These are phyloP conservation scores for Zygosaccharomyces pseudobailii DNA, from an alignment of 1,139 yeast species.

Conservation along the genomic window DNA sequence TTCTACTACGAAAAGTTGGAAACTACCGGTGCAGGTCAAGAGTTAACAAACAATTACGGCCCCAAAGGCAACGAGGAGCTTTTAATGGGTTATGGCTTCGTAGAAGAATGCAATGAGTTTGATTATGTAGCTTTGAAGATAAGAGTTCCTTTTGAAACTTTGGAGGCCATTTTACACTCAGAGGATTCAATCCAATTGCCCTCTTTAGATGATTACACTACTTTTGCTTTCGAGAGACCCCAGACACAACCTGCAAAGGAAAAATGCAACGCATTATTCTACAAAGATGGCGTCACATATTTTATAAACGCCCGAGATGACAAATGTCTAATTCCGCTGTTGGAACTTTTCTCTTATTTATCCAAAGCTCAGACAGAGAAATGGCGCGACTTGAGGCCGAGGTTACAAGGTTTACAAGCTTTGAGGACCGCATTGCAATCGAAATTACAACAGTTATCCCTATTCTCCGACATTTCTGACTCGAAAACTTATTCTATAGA, in stretches of 20 bases:
- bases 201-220: conserved; percentile 38
- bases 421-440: conserved; percentile 25
- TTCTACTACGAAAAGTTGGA: conserved; percentile 26
- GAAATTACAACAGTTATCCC: conserved; percentile 13
- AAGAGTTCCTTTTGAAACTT: conserved; percentile 40
- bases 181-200: conserved; percentile 45
- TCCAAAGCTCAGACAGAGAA: conserved; percentile 44
- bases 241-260: conserved; percentile 16
- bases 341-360: conserved; percentile 50
- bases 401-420: conserved; percentile 51
- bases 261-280: conserved; percentile 14
- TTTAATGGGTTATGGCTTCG: conserved; percentile 59
- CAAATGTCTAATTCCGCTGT: conserved; percentile 32
- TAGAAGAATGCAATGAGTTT: conserved; percentile 51
- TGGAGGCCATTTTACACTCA: conserved; percentile 31
- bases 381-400: conserved; percentile 45
- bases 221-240: conserved; percentile 34
- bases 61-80: conserved; percentile 77
- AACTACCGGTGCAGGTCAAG: conserved; percentile 37
- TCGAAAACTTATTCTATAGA: conserved; percentile 1
- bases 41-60: conserved; percentile 79
- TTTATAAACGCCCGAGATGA: conserved; percentile 36
- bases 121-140: conserved; percentile 60
- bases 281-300: conserved; percentile 43
- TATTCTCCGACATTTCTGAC: not conserved